Evolutionary conservation across 257 asterid species (phyloP), one percentile per base, ranked within the genome.

Genomic region (Solanum clarkiae): DNA sequence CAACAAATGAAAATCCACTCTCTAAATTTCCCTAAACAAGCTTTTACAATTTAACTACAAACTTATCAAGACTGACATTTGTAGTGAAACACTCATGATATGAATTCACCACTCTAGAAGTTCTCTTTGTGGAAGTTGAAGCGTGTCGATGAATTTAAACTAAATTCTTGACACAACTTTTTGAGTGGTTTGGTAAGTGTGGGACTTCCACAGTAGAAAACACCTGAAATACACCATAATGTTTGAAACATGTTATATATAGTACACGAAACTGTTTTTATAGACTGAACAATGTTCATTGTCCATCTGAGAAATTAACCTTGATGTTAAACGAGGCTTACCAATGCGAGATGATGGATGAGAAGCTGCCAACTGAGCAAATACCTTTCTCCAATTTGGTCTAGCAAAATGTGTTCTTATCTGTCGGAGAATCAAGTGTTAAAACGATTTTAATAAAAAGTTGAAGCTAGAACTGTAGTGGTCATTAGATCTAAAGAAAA

Each of bases 111-210:
- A 47, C 26, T 7, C 86, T 91, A 96, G 90, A 96, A 96, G 88
- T 96, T 96, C 88, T 96, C 99, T 92, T 96, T 95, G 94, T 96
- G 99, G 85, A 96, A 96, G 56, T 91, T 87, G 88, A 96, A 96
- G 4, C 98, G 90, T 0, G 97, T 95, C 1, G 95, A 88, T 24
- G 98, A 85, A 85, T 86, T 95, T 89, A 94, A 42, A 88, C 92
- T 94, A 84, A 90, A 90, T 82, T 95, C 97, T 15, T 90, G 97
- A 88, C 99, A 95, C 6, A 93, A 91, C 85, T 82, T 82, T 71
- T 65, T 86, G 75, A 96, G 92, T 26, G 94, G 89, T 74, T 88
- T 90, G 8, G 96, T 88, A 72, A 92, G 90, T 2, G 91, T 88
- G 14, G 94, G 91, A 83, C 97, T 95, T 84, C 99, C 98, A 85